These are phyloP conservation scores for Epichloe coenophiala DNA, from an alignment of 2,329 filamentous ascomycete species.

Conservation along the genomic window DNA sequence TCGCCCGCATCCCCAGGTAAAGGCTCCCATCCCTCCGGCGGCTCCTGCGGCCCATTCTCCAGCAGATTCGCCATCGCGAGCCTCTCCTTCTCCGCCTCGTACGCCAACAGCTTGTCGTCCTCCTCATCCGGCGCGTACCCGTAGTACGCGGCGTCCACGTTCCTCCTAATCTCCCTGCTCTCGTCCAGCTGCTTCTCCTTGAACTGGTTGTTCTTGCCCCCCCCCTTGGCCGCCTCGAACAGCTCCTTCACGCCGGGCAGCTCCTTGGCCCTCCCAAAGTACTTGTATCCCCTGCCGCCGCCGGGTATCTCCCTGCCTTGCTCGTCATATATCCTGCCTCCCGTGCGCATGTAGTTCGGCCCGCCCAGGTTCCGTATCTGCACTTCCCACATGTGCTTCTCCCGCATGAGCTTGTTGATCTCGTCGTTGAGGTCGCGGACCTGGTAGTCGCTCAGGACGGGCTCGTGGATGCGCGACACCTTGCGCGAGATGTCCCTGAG, in stretches of 20 bases:
- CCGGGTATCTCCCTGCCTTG: constrained; percentile 56
- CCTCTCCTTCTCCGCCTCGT: constrained; percentile 72
- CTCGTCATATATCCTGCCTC: constrained; percentile 58
- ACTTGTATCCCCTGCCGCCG: constrained; percentile 82
- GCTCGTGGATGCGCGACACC: constrained; percentile 89
- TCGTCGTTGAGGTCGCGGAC: constrained; percentile 97
- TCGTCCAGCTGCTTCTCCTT: constrained; percentile 52
- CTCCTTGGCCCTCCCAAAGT: constrained; percentile 83
- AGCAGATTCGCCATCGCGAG: constrained; percentile 62
- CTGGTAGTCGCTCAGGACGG: constrained; percentile 85
- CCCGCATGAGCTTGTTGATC: constrained; percentile 97
- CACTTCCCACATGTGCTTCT: constrained; percentile 98
- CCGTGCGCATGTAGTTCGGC: constrained; percentile 84
- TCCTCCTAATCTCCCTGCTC: constrained; percentile 54
- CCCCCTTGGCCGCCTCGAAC: constrained; percentile 60
- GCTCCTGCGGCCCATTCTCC: constrained; percentile 38
- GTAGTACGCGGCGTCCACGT: constrained; percentile 90
- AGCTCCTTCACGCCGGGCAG: constrained; percentile 92
- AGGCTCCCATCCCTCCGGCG: constrained; percentile 63
- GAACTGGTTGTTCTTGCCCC: constrained; percentile 38
- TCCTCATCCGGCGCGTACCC: constrained; percentile 91
- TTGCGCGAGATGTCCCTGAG: constrained; percentile 96
- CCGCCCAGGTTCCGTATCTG: constrained; percentile 93
- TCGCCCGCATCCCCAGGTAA: constrained; percentile 75
- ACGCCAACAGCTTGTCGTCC: constrained; percentile 64